These are phyloP conservation scores for Wickerhamomyces chambardii DNA, from an alignment of 805 yeast genomes.

Conservation along the genomic window DNA sequence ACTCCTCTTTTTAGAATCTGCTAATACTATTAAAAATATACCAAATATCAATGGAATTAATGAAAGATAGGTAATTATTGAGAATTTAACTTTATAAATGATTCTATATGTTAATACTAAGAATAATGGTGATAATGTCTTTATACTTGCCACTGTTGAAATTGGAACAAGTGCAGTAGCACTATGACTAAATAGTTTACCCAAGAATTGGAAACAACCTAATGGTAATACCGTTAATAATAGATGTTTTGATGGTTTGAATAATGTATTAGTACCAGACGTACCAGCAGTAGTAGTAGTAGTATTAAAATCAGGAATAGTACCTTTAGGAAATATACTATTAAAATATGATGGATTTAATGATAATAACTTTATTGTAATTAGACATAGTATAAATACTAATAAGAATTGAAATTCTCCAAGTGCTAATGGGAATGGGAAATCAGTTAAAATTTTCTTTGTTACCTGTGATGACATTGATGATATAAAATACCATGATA, in stretches of 20 bases:
- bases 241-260: slow-evolving; percentile 28
- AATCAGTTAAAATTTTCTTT: slow-evolving; percentile 41
- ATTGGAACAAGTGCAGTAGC: slow-evolving; percentile 61
- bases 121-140: slow-evolving; percentile 56
- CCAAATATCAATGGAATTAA: slow-evolving; percentile 43
- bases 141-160: slow-evolving; percentile 63
- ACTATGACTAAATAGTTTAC: slow-evolving; percentile 51
- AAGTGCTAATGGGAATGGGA: slow-evolving; percentile 53
- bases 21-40: slow-evolving; percentile 30
- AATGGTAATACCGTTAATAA: slow-evolving; percentile 48
- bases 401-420: slow-evolving; percentile 57
- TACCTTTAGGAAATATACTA: slow-evolving; percentile 39
- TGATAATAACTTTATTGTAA: slow-evolving; percentile 27
- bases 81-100: slow-evolving; percentile 39
- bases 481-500: slow-evolving; percentile 54
- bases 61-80: slow-evolving; percentile 40
- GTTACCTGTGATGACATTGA: slow-evolving; percentile 60
- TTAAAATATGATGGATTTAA: slow-evolving; percentile 13
- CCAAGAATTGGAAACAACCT: slow-evolving; percentile 57
- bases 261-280: slow-evolving; percentile 12
- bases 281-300: slow-evolving; percentile 8
- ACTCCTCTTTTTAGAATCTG: slow-evolving; percentile 15
- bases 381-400: slow-evolving; percentile 33
- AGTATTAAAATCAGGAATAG: slow-evolving; percentile 30
- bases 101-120: slow-evolving; percentile 48